These are phyloP conservation scores for Aristolochia californica DNA, from an alignment of 164 flowering plant genomes.

Conservation along the genomic window DNA sequence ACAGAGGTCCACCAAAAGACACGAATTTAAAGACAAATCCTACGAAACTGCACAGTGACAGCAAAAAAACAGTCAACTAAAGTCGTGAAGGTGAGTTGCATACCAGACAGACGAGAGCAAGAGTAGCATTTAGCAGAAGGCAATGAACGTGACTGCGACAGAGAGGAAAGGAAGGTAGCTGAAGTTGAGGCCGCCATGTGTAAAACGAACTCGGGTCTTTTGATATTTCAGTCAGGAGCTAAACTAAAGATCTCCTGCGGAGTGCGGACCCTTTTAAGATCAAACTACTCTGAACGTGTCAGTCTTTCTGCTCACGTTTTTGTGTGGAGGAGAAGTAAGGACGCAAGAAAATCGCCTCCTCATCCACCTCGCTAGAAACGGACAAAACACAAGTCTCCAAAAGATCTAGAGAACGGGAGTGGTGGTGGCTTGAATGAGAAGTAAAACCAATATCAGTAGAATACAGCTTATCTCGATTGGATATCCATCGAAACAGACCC, in stretches of 20 bases:
- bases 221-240: neutral
- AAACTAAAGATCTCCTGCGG: neutral
- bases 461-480: neutral
- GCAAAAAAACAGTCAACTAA: no score
- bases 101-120: neutral
- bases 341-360: neutral
- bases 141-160: neutral
- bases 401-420: neutral
- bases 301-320: neutral
- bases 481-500: neutral
- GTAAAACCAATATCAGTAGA: neutral
- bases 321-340: neutral
- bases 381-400: constrained; percentile 1
- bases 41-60: no score
- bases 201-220: neutral
- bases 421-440: neutral
- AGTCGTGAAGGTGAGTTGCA: no score
- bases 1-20: no score
- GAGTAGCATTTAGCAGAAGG: neutral
- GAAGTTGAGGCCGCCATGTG: constrained; percentile 1
- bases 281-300: no score
- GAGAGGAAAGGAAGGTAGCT: neutral
- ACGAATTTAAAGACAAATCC: no score
- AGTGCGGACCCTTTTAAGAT: no score
- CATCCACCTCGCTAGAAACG: neutral